Base-by-base conservation (phyloP, 805 yeast genomes). In the Saccharomycopsis fibuligera region DNA sequence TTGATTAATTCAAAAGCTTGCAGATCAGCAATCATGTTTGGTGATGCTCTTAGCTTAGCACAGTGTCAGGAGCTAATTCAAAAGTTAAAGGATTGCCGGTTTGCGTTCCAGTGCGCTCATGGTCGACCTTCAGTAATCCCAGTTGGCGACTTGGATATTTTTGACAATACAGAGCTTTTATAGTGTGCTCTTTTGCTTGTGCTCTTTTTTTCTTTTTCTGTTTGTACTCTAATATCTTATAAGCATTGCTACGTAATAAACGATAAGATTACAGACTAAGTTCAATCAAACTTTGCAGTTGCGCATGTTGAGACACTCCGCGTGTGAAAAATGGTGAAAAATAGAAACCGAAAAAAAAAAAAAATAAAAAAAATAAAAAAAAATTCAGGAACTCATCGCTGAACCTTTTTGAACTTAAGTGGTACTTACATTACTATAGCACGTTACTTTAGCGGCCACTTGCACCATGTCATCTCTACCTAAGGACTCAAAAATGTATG, bases 41-140 rank as follows among this genome's bases (percentile, higher is more conserved):
- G 95, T 0, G 79, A 78, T 38, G 35, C 47, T 1, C 60, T 88
- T 38, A 56, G 68, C 0, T 48, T 37, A 2, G 50, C 45, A 0
- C 75, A 80, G 45, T 81, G 86, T 63, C 51, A 55, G 4, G 38
- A 59, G 0, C 56, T 86, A 21, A 56, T 86, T 0, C 30, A 42
- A 1, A 53, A 63, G 1, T 66, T 87, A 25, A 54, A 68, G 0
- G 21, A 46, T 3, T 86, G 95, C 57, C 57, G 64, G 12, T 62
- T 70, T 17, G 95, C 96, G 0, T 83, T 85, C 55, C 79, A 75
- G 48, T 88, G 96, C 68, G 96, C 96, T 0, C 96, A 87, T 61
- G 95, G 95, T 0, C 64, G 96, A 48, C 95, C 95, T 0, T 75
- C 88, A 0, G 60, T 83, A 10, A 73, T 78, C 1, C 89, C 90